Conservation (phyloP, 495 filamentous ascomycete genomes). For the Lasiosphaeriaceae sp. region DNA sequence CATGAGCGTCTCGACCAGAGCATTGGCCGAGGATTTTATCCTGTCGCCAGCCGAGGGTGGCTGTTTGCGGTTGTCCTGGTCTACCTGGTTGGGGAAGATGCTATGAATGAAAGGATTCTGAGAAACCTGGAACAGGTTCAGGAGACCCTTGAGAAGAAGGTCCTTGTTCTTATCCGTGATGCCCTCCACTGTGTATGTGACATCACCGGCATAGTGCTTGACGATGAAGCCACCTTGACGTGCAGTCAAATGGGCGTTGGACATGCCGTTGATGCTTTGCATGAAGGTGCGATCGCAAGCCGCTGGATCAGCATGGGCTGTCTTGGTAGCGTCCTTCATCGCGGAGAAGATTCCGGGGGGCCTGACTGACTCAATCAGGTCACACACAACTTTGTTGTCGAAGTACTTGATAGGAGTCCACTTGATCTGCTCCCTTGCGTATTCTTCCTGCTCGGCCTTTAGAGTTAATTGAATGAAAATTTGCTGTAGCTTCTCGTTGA, state of each 20-base stretch:
- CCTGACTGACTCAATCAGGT: conserved; percentile 87
- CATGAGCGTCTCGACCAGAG: conserved; percentile 92
- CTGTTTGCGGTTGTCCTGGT: conserved; percentile 90
- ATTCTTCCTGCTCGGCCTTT: conserved; percentile 97
- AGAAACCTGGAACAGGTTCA: conserved; percentile 81
- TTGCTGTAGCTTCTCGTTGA: conserved; percentile 99
- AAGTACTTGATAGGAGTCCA: conserved; percentile 99
- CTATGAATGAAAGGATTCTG: conserved; percentile 79
- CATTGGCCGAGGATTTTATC: conserved; percentile 94
- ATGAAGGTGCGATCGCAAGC: conserved; percentile 96
- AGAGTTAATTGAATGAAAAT: conserved; percentile 99
- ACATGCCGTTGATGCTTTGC: conserved; percentile 82
- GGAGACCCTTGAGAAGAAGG: conserved; percentile 87
- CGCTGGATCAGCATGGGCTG: conserved; percentile 88
- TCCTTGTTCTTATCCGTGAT: conserved; percentile 99
- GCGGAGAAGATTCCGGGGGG: conserved; percentile 94
- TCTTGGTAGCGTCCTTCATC: conserved; percentile 95
- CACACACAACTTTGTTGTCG: conserved; percentile 98
- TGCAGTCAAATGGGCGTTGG: conserved; percentile 85
- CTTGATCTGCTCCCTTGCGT: conserved; percentile 90
- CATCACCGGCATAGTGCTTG: conserved; percentile 99
- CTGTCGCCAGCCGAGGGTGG: conserved; percentile 96
- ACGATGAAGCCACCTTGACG: conserved; percentile 96
- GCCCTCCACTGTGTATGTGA: conserved; percentile 88
- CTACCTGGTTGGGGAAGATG: conserved; percentile 88